These are phyloP conservation scores for Microbotryum intermedium DNA, from an alignment of 1,284 basidiomycete genomes.

Conservation along the genomic window DNA sequence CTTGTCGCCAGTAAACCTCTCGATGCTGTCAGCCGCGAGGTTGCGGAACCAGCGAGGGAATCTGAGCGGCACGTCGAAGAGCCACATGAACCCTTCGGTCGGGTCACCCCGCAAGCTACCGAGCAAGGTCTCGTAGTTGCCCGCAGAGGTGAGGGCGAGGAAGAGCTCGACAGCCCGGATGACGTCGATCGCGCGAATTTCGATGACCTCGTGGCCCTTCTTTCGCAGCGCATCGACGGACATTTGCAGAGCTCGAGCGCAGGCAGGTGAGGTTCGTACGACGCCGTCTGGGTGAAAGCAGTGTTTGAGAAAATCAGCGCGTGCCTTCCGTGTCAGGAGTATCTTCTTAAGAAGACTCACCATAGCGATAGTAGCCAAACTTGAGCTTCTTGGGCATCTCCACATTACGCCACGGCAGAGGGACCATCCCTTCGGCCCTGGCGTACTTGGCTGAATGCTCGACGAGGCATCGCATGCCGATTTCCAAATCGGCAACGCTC, in stretches of 20 bases:
- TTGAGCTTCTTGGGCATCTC: conserved; percentile 51
- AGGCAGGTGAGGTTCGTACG: conserved; percentile 66
- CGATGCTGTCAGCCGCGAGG: conserved; percentile 30
- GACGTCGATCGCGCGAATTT: conserved; percentile 46
- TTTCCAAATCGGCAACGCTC: conserved; percentile 57
- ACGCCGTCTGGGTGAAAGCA: conserved; percentile 48
- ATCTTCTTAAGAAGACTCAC: conserved; percentile 17
- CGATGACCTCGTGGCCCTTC: conserved; percentile 68
- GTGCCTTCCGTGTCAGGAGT: neutral
- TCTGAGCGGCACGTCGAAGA: neutral
- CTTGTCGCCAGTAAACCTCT: conserved; percentile 50
- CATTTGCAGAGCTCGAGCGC: conserved; percentile 66
- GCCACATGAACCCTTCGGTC: too few relatives aligned
- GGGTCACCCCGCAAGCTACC: too few relatives aligned
- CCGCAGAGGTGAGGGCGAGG: conserved; percentile 59
- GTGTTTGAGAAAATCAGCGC: too few relatives aligned
- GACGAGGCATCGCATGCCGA: conserved; percentile 51
- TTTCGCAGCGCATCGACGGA: conserved; percentile 57
- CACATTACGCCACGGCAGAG: conserved; percentile 54
- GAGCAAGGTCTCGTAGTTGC: conserved; percentile 47
- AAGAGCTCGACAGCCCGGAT: conserved; percentile 55
- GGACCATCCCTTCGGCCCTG: conserved; percentile 47
- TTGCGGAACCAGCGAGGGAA: neutral
- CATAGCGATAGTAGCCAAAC: conserved; percentile 62
- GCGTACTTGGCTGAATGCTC: conserved; percentile 38